These are phyloP conservation scores for Colletotrichum cereale DNA, from an alignment of 2,329 filamentous ascomycete species.

Conservation along the genomic window DNA sequence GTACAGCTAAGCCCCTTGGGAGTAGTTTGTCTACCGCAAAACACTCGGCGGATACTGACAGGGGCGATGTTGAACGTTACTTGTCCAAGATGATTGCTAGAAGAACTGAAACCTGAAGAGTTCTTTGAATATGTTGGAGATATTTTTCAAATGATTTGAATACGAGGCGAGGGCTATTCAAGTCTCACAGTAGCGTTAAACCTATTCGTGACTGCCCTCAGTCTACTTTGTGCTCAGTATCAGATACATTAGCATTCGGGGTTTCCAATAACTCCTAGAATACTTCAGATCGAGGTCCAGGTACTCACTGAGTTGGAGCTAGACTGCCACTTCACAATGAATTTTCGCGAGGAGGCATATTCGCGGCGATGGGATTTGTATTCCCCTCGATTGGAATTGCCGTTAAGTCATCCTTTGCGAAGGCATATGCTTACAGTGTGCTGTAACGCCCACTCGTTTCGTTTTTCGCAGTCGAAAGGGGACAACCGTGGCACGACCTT, in stretches of 20 bases:
- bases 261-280: not conserved
- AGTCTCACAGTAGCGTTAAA: not conserved
- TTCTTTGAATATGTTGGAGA: not conserved
- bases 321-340: not conserved
- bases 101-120: not conserved
- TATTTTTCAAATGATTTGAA: not conserved
- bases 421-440: too few species aligned
- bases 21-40: not conserved
- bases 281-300: too few species aligned
- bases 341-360: not conserved
- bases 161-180: not conserved
- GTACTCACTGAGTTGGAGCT: not conserved
- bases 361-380: not conserved
- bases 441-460: too few species aligned
- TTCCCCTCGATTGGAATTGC: too few species aligned
- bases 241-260: too few species aligned
- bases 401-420: too few species aligned
- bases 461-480: too few species aligned
- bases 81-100: not conserved
- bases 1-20: too few species aligned
- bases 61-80: not conserved
- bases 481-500: not conserved
- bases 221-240: not conserved
- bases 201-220: not conserved
- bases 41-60: not conserved